These are phyloP conservation scores for Eimeria zaria DNA, from an alignment of 169 alveolate genomes.

Conservation along the genomic window DNA sequence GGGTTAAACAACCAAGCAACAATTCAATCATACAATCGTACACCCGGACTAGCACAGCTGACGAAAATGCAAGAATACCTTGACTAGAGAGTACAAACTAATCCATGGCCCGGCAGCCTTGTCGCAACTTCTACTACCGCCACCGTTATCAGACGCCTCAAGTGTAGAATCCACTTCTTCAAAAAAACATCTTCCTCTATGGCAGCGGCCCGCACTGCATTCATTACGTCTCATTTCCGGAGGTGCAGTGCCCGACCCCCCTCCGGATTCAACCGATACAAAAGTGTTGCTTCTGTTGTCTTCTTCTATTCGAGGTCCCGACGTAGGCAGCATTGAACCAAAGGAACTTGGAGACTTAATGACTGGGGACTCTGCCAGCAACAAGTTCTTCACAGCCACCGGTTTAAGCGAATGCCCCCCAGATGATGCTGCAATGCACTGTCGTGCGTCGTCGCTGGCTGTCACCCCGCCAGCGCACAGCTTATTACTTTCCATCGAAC, in stretches of 20 bases:
- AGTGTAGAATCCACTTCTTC: background rate
- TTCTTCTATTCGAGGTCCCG: conserved; percentile 16
- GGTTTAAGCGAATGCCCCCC: background rate
- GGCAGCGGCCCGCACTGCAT: conserved; percentile 20
- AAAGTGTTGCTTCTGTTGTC: conserved; percentile 3
- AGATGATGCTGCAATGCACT: background rate
- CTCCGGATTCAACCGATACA: conserved; percentile 14
- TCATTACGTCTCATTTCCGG: background rate
- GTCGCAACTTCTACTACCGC: background rate
- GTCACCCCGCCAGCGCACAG: background rate
- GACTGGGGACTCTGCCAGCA: conserved; percentile 56
- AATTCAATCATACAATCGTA: background rate
- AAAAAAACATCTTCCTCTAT: conserved; percentile 41
- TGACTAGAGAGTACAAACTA: conserved; percentile 26
- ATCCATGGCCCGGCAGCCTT: conserved; percentile 10
- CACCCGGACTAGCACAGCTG: background rate
- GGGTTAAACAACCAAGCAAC: background rate
- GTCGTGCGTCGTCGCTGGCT: conserved; percentile 3
- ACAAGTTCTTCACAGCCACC: conserved; percentile 30
- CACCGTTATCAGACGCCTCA: background rate
- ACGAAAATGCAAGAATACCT: background rate
- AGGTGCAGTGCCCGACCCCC: background rate
- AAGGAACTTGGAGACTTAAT: background rate
- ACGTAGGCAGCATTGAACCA: background rate
- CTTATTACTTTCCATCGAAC: background rate